phyloP scores from a whole-genome alignment of 305 asterid genomes.

The Rubia peregrina region DNA sequence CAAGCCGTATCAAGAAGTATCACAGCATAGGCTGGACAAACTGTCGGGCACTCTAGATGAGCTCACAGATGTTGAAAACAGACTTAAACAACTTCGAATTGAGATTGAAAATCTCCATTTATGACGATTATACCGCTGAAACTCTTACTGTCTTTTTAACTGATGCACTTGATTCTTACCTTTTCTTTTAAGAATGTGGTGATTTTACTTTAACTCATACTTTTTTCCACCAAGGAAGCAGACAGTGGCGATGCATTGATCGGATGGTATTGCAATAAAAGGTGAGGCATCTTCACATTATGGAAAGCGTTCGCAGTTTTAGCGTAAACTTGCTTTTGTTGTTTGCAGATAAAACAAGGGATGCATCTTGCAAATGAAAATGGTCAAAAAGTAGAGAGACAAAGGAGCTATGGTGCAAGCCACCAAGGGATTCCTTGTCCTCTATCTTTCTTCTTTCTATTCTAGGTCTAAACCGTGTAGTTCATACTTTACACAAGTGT shows the following conservation, averaged over 20 bases:
- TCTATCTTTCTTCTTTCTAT: constrained; percentile 18
- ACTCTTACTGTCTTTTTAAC: background rate
- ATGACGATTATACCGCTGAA: constrained; percentile 19
- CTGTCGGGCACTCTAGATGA: constrained; percentile 47
- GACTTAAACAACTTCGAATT: constrained; percentile 46
- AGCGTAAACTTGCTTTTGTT: background rate
- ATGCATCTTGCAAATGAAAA: constrained; percentile 5
- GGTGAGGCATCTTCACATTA: constrained; percentile 7
- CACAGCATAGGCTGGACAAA: constrained; percentile 48
- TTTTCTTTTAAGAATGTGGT: background rate
- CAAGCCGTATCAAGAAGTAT: constrained; percentile 60
- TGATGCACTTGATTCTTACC: background rate
- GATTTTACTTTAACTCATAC: background rate
- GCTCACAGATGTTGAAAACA: constrained; percentile 43
- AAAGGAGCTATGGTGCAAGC: constrained; percentile 11
- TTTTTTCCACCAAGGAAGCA: background rate
- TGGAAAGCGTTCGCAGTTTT: background rate
- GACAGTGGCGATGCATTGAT: constrained; percentile 11
- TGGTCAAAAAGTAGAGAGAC: constrained; percentile 15
- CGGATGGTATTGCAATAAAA: constrained; percentile 4
- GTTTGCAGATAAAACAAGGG: constrained; percentile 4
- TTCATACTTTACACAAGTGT: background rate
- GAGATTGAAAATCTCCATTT: constrained; percentile 80
- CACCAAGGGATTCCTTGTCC: constrained; percentile 12
- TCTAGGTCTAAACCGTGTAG: constrained; percentile 16